phyloP scores from a whole-genome alignment of 225 moss, liverwort and hornwort species.

The Marchantia polymorpha region DNA sequence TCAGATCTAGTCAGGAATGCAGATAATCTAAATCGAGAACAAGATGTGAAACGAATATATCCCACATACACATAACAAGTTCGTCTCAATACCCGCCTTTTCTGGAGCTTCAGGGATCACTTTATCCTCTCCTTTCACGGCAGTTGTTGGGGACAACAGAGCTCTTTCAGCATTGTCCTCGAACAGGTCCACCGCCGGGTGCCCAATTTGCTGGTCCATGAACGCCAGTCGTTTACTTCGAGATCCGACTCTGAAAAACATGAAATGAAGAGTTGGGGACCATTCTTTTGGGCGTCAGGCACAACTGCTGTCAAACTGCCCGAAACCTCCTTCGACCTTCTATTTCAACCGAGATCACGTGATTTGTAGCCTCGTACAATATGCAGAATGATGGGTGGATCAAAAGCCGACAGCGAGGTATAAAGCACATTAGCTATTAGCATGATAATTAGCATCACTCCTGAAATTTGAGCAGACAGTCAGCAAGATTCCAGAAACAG shows the following conservation, averaged over 20 bases:
- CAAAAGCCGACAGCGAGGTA: not conserved
- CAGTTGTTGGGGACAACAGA: not conserved
- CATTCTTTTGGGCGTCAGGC: not conserved
- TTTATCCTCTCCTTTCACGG: slow-evolving; percentile 11
- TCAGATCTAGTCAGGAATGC: no score
- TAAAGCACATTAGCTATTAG: no score
- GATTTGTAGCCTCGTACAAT: not conserved
- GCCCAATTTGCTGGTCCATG: slow-evolving; percentile 18
- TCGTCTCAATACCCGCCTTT: slow-evolving; percentile 46
- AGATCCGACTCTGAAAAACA: slow-evolving; percentile 31
- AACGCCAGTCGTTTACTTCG: slow-evolving; percentile 30
- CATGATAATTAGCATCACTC: no score
- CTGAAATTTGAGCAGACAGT: no score
- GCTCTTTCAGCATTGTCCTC: not conserved
- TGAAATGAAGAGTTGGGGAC: not conserved
- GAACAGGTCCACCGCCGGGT: not conserved
- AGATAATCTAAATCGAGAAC: not conserved
- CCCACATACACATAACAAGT: slow-evolving; percentile 8
- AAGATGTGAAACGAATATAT: not conserved
- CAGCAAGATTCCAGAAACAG: no score
- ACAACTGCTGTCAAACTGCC: not conserved
- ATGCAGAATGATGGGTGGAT: not conserved
- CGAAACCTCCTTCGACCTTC: not conserved
- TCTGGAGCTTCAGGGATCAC: slow-evolving; percentile 27
- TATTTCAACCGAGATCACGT: not conserved